Evolutionary conservation across 805 yeast genomes (phyloP).

Genomic region (Teunomyces pallodes): DNA sequence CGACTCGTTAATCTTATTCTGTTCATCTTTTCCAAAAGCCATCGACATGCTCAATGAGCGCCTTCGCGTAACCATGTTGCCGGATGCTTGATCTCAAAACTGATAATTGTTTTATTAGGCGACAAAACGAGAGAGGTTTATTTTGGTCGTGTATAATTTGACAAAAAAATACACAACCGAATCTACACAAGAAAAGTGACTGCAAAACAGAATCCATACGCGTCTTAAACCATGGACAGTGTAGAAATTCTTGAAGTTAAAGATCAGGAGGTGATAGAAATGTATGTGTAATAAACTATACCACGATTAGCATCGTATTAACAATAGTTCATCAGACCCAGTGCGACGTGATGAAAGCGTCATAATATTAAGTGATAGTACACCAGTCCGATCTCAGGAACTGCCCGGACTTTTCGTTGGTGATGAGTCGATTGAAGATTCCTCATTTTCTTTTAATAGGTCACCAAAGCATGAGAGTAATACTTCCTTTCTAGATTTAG

Average conservation of each 20-base stretch:
- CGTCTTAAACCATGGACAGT: constrained; percentile 7
- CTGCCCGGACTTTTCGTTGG: not conserved
- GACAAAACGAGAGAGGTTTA: not conserved
- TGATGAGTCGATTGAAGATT: constrained; percentile 15
- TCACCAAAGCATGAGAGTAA: not conserved
- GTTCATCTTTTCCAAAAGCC: constrained; percentile 1
- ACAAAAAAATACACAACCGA: not conserved
- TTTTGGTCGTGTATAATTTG: constrained; percentile 1
- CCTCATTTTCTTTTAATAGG: constrained; percentile 15
- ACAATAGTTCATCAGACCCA: constrained; percentile 3
- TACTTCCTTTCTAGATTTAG: constrained; percentile 14
- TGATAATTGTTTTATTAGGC: not conserved
- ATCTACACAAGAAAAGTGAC: not conserved
- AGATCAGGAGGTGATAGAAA: constrained; percentile 18
- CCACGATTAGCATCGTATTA: not conserved
- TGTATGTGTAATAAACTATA: constrained; percentile 16
- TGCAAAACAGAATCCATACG: not conserved
- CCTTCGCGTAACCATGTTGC: constrained; percentile 1
- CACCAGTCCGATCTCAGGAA: not conserved
- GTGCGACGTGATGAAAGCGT: not conserved
- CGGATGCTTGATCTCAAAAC: not conserved
- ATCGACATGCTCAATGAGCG: constrained; percentile 4
- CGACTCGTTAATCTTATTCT: constrained; percentile 17
- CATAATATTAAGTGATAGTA: not conserved
- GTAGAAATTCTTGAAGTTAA: constrained; percentile 13